Evolutionary conservation across 2,329 filamentous ascomycete genomes (phyloP), one percentile per base, ranked within the genome.

Genomic region (Pseudogymnoascus sp.): DNA sequence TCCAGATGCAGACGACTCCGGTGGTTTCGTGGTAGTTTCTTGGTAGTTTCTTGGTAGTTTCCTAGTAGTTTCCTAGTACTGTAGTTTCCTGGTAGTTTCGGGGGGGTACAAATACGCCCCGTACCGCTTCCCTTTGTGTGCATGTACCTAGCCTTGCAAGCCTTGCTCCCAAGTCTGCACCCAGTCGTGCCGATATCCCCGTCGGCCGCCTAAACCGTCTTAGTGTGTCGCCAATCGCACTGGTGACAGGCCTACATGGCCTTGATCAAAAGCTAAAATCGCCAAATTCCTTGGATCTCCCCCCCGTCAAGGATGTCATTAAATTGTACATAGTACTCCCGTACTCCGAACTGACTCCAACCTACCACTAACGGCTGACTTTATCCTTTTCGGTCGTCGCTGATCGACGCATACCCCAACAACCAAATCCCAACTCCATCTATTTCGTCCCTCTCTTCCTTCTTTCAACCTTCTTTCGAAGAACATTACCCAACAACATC

Each of bases 381-480:
- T 55, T 55, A 55, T 55, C 49, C 49, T 55, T 55, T 55, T 55
- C 33, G 28, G 49, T 55, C 49, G n/a, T 55, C n/a, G 11, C 28
- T 55, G 49, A 55, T 55, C 45, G 45, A 33, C 45, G 19, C 45
- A 55, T 55, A 55, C 45, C 45, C 45, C 45, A 55, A 55, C 45
- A 55, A 55, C 45, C 2, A 52, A 30, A 30, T 19, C 23, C 45
- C 6, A 28, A 30, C 25, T 30, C 45, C 25, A 30, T 52, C 45
- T 7, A 28, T 14, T 12, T 52, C 25, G 14, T 30, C 12, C n/a
- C 45, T 55, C 45, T 55, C 45, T 33, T 55, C 45, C 45, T 55
- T 55, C 25, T 19, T 55, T n/a, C 45, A 2, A 4, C 45, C 45
- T 55, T 55, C 25, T 30, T 55, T n/a, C 45, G 19, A 4, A 55